Evolutionary conservation across 768 basidiomycete species (phyloP), one percentile per base, ranked within the genome.

Genomic region (Chlorophyllum brunneum): DNA sequence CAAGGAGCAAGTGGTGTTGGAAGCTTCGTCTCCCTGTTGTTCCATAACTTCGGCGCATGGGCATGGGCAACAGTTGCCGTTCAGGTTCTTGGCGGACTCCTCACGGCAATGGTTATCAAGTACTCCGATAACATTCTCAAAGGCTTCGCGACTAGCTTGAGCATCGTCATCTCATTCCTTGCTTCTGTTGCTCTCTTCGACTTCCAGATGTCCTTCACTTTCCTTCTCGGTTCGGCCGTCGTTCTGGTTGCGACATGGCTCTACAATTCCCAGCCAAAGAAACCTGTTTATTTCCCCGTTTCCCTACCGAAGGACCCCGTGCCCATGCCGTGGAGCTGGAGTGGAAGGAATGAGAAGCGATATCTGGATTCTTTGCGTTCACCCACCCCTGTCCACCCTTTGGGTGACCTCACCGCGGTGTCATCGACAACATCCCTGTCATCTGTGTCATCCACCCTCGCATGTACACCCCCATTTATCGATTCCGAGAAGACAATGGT

Each of bases 81-180:
- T 16, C 92, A 97, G 69, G 92, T 95, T 3, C 67, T 95, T 18
- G 94, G 94, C n/a, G 94, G 94, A 1, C 73, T 97, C 45, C 74
- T 97, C 58, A 97, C 94, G 4, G 94, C 94, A 2, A 72, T 95
- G 68, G 94, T 95, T 33, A 95, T 95, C 79, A 90, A 94, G 64
- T 94, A 95, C 66, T 85, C 89, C 41, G 91, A 92, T 67, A 95
- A 94, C 68, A 89, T 88, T 57, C 75, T 88, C 65, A 93, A 94
- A 70, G 95, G 95, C 29, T 98, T 98, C 63, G 95, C 95, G 9
- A 98, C 95, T 3, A 90, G 87, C 57, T 75, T 98, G 56, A 89
- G 87, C 69, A 98, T 98, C 66, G 85, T 98, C 63, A 82, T 98
- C 56, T 94, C 93, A 22, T 98, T 97, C 81, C 75, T 94, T 51